Conservation (phyloP, 2,329 filamentous ascomycete species). For the Fusarium nisikadoi region DNA sequence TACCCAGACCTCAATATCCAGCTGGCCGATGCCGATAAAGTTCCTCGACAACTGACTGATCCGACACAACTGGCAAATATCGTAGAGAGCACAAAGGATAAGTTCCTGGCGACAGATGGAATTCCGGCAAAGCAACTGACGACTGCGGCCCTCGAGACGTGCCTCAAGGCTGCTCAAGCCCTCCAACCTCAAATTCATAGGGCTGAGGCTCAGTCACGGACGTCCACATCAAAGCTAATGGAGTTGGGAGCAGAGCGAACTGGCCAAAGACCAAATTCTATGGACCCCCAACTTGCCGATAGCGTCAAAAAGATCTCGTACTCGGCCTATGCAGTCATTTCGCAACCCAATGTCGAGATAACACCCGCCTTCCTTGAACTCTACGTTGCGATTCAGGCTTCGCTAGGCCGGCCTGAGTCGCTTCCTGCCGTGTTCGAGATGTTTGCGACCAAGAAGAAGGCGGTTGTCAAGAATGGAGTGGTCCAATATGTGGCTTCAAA, state of each 20-base stretch:
- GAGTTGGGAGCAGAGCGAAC: constrained; percentile 54
- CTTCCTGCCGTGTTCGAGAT: constrained; percentile 83
- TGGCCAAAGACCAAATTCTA: constrained; percentile 44
- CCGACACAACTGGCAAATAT: constrained; percentile 54
- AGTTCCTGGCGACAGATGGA: constrained; percentile 57
- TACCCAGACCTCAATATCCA: constrained; percentile 28
- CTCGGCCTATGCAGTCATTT: constrained; percentile 75
- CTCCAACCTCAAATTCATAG: constrained; percentile 55
- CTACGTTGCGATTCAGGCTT: constrained; percentile 81
- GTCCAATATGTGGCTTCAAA: constrained; percentile 71
- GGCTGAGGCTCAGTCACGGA: constrained; percentile 53
- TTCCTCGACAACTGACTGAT: constrained; percentile 48
- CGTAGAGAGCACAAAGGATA: constrained; percentile 55
- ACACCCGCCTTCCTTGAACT: constrained; percentile 75
- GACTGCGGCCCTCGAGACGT: constrained; percentile 56
- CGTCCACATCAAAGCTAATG: constrained; percentile 66
- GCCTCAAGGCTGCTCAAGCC: constrained; percentile 57
- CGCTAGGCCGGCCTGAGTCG: constrained; percentile 77
- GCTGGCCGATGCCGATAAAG: constrained; percentile 25
- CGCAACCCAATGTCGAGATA: constrained; percentile 82
- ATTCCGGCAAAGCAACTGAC: constrained; percentile 59
- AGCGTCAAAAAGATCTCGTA: constrained; percentile 65
- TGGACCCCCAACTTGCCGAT: constrained; percentile 53
- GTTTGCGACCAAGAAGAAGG: constrained; percentile 84
- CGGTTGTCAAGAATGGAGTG: constrained; percentile 67